phyloP scores from a whole-genome alignment of 345 rosid species.

The Eucalyptus cloeziana region DNA sequence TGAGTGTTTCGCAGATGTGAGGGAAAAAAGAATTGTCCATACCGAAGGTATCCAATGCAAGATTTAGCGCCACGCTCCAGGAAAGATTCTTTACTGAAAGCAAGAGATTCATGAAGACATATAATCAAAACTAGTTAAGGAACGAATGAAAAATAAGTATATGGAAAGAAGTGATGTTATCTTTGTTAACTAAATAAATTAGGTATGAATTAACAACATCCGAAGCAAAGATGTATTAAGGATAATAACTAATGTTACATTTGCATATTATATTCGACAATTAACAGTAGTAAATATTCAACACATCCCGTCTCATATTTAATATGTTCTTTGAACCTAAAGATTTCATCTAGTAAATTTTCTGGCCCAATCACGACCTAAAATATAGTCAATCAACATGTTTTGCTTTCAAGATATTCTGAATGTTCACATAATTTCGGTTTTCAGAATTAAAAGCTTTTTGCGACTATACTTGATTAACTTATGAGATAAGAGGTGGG shows the following conservation, averaged over 20 bases:
- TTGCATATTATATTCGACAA: too few species aligned
- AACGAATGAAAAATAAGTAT: too few species aligned
- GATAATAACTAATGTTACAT: neutral
- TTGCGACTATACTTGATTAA: too few species aligned
- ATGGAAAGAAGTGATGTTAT: too few species aligned
- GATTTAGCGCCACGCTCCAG: accelerated
- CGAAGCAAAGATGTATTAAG: neutral
- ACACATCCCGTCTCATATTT: neutral
- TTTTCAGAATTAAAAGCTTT: too few species aligned
- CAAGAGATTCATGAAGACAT: neutral
- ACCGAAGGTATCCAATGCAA: neutral
- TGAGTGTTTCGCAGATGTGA: neutral
- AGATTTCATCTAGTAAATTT: too few species aligned
- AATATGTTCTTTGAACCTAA: too few species aligned
- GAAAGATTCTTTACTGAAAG: neutral
- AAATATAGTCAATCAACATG: neutral
- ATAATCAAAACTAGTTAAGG: neutral
- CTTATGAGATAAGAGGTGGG: neutral
- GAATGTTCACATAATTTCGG: neutral
- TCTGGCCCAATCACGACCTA: accelerated
- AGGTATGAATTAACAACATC: neutral
- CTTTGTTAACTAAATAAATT: neutral
- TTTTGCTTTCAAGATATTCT: neutral
- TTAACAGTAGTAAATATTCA: neutral
- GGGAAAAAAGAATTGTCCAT: neutral